Percentiles rank a stretch among this genome's conserved stretches.
These are phyloP conservation scores for Salix koriyanagi DNA, from an alignment of 345 rosid species.

Conservation along the genomic window DNA sequence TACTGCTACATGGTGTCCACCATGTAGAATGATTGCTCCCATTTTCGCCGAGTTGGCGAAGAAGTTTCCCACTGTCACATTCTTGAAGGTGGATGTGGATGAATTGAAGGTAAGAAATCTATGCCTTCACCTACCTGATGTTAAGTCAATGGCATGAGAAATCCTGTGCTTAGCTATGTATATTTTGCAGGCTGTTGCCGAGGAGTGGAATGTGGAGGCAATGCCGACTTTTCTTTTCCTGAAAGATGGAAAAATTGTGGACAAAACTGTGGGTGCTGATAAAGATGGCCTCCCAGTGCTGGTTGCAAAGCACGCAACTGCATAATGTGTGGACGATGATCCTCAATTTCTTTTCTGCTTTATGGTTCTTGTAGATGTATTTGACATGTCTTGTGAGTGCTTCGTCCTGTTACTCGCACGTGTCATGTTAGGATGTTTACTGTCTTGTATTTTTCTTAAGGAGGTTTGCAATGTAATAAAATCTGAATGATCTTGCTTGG, in stretches of 20 bases:
- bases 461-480: background rate
- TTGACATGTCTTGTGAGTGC: background rate
- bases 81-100: slow-evolving; percentile 37
- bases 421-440: background rate
- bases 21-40: slow-evolving; percentile 25
- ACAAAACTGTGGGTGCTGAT: slow-evolving; percentile 12
- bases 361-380: background rate
- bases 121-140: background rate
- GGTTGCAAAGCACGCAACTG: slow-evolving; percentile 13
- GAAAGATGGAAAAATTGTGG: background rate
- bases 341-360: background rate
- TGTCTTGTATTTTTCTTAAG: background rate
- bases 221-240: slow-evolving; percentile 7
- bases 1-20: slow-evolving; percentile 36
- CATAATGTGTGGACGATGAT: background rate
- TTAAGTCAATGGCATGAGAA: background rate
- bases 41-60: slow-evolving; percentile 23
- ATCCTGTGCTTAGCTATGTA: background rate
- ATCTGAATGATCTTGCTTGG: background rate
- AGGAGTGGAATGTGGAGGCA: background rate
- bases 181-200: background rate
- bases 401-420: no score
- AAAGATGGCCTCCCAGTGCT: slow-evolving; percentile 1
- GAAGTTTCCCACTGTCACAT: slow-evolving; percentile 23
- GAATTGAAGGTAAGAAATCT: slow-evolving; percentile 18